A percentile compares a stretch with the other conserved stretches of the same genome.
Evolutionary conservation across 495 filamentous ascomycete species (phyloP).

Genomic region (Penicillium diatomitis): DNA sequence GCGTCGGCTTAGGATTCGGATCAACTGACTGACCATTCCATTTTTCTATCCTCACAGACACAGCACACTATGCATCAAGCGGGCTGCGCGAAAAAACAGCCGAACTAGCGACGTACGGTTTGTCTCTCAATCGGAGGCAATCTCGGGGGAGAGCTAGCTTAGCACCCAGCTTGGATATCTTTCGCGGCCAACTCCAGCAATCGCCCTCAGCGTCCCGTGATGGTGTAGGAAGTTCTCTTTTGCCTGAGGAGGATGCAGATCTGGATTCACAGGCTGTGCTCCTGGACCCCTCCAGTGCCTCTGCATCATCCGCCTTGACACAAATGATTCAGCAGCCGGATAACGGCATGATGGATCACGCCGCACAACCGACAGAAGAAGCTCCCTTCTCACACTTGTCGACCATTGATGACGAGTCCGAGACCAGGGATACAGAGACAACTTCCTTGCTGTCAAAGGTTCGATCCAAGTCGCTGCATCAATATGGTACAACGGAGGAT

Average conservation of each 20-base stretch:
- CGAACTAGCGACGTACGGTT: slow-evolving; percentile 77
- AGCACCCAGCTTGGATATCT: slow-evolving; percentile 30
- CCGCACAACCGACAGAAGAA: slow-evolving; percentile 12
- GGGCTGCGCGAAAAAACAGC: slow-evolving; percentile 85
- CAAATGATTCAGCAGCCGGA: slow-evolving; percentile 53
- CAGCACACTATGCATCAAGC: slow-evolving; percentile 58
- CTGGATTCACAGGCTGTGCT: slow-evolving; percentile 5
- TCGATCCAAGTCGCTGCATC: slow-evolving; percentile 24
- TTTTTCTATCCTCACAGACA: slow-evolving; percentile 42
- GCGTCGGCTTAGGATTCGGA: background rate
- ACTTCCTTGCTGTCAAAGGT: slow-evolving; percentile 35
- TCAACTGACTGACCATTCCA: slow-evolving; percentile 20
- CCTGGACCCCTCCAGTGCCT: slow-evolving; percentile 6
- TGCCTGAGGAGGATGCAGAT: slow-evolving; percentile 3
- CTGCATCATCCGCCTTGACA: slow-evolving; percentile 46
- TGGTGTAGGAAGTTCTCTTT: slow-evolving; percentile 9
- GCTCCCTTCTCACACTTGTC: slow-evolving; percentile 10
- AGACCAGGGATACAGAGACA: slow-evolving; percentile 25
- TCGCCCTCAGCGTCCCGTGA: slow-evolving; percentile 8
- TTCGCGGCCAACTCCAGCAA: slow-evolving; percentile 8
- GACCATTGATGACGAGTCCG: slow-evolving; percentile 12
- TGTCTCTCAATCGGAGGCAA: slow-evolving; percentile 43
- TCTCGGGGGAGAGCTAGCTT: slow-evolving; percentile 25
- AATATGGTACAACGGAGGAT: slow-evolving; percentile 29
- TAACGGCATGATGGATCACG: slow-evolving; percentile 19